A percentile compares a stretch with the other conserved stretches of the same genome.
phyloP scores from a whole-genome alignment of 192 early-diverging fungal species.

The Gamsiella multidivaricata region DNA sequence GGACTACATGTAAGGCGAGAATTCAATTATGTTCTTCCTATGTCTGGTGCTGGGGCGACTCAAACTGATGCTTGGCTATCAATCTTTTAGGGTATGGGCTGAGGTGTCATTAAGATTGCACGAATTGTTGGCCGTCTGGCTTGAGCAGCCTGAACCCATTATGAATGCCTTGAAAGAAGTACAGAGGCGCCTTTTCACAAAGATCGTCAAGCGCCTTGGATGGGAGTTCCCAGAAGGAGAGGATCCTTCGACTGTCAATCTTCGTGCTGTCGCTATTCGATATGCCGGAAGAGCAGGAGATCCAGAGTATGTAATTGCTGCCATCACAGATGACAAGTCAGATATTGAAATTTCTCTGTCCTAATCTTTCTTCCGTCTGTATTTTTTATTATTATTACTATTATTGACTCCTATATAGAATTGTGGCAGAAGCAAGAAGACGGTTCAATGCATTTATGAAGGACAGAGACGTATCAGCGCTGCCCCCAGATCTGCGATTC shows the following conservation, averaged over 20 bases:
- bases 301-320: slow-evolving; percentile 48
- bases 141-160: slow-evolving; percentile 64
- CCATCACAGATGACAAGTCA: slow-evolving; percentile 4
- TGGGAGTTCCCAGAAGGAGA: slow-evolving; percentile 66
- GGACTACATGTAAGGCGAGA: slow-evolving; percentile 73
- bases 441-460: slow-evolving; percentile 77
- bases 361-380: neutral
- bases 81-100: slow-evolving; percentile 63
- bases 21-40: neutral
- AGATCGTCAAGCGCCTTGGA: slow-evolving; percentile 70
- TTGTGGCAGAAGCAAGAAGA: slow-evolving; percentile 73
- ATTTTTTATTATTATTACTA: neutral
- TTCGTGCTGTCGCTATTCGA: slow-evolving; percentile 74
- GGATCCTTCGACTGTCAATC: slow-evolving; percentile 63
- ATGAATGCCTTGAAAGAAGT: slow-evolving; percentile 72
- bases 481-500: slow-evolving; percentile 72
- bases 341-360: neutral
- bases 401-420: slow-evolving; percentile 46
- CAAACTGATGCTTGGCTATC: neutral
- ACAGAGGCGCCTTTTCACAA: slow-evolving; percentile 61
- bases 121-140: slow-evolving; percentile 69
- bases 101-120: slow-evolving; percentile 61
- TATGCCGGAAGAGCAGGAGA: slow-evolving; percentile 74
- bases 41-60: neutral
- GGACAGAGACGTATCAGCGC: slow-evolving; percentile 58